These are phyloP conservation scores for Ceratobasidium papillatum DNA, from an alignment of 1,284 basidiomycete genomes.

Conservation along the genomic window DNA sequence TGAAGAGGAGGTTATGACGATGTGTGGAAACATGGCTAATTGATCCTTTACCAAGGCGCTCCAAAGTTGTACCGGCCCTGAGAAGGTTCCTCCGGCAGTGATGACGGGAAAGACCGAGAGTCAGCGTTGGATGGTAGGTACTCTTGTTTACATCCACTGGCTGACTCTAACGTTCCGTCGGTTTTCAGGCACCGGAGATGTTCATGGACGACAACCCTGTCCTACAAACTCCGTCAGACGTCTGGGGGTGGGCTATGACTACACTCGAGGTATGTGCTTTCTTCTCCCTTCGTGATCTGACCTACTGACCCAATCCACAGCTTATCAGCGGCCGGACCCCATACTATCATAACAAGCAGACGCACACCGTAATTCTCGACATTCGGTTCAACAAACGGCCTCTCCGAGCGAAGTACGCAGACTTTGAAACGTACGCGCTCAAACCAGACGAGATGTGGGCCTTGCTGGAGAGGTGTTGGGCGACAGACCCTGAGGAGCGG, in stretches of 20 bases:
- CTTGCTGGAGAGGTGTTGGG: slow-evolving; percentile 10
- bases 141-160: no score
- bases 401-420: neutral
- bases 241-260: slow-evolving; percentile 37
- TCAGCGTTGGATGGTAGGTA: slow-evolving; percentile 32
- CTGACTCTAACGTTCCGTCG: neutral
- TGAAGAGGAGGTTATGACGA: neutral
- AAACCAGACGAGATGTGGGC: slow-evolving; percentile 26
- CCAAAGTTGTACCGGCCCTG: neutral
- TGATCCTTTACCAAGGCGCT: neutral
- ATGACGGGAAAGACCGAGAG: slow-evolving; percentile 39
- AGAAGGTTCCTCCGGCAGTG: neutral
- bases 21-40: neutral
- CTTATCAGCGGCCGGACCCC: neutral
- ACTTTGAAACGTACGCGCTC: slow-evolving; percentile 13
- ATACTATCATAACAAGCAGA: neutral
- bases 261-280: slow-evolving; percentile 15
- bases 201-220: slow-evolving; percentile 16
- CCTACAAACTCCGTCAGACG: slow-evolving; percentile 17
- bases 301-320: neutral
- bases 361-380: neutral
- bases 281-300: neutral
- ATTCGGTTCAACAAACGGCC: neutral
- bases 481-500: neutral
- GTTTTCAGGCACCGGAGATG: slow-evolving; percentile 30